Base-by-base conservation (phyloP, 352 stramenopile genomes). In the Globisporangium solare region DNA sequence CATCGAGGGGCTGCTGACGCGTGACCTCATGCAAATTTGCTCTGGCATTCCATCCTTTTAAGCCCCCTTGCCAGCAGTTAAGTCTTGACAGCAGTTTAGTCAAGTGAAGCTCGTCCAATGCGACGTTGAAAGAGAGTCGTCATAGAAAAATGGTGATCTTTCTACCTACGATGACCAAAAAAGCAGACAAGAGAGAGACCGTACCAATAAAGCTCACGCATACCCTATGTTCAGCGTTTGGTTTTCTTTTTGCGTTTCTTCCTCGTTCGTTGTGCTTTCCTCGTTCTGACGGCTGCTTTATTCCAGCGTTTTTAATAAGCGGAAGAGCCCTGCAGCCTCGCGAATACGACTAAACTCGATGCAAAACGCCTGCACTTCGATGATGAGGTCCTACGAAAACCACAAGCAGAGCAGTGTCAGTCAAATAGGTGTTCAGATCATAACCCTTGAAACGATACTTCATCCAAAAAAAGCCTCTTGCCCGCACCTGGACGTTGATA, bases 311-410 rank as follows among this genome's bases (percentile, higher is more conserved):
- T 99, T 98, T 54, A 99, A 79, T 71, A 99, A 83, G 67, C 96
- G 94, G 62, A 99, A 99, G 40, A 99, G 78, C 35, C 89, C 89
- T 22, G 95, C 92, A 55, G 97, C 97, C 73, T 99, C 97, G 51
- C 94, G 85, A 69, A 99, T 99, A 47, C 95, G 85, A 70, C 92
- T 98, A 85, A 99, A 99, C 74, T 99, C 94, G 68, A 99, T 98
- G 80, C 97, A 99, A 80, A 99, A 99, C 59, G 96, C 91, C 71
- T 99, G 96, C 40, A 99, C 90, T 70, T 99, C 96, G 73, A 99
- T 98, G 73, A 98, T 98, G 64, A 99, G 83, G 71, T 99, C 96
- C 77, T 97, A 68, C 39, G 14, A 31, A 54, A 50, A 49, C 48
- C 24, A 56, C 27, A 68, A 57, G 41, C 39, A 39, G 20, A 62